Evolutionary conservation across 805 yeast genomes (phyloP), one percentile per base, ranked within the genome.

Genomic region (Ogataea ganodermae): DNA sequence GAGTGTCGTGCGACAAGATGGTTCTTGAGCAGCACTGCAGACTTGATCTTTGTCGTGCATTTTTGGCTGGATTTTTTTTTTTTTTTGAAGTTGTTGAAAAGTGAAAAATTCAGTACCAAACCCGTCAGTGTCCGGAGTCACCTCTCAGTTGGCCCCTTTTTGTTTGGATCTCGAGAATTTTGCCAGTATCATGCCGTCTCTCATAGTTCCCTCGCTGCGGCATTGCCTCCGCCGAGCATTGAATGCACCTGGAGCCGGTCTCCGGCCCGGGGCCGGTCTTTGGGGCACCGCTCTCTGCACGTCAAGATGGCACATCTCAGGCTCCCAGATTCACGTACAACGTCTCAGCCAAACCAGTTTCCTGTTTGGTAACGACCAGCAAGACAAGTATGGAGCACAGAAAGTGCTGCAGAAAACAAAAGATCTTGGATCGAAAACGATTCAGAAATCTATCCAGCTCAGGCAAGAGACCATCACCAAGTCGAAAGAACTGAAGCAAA

Each of bases 401-500:
- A 36, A 53, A 8, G 45, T 52, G 18, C 35, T 46, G 10, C 31
- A 22, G 22, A 38, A 44, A 30, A 42, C 60, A 1, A 47, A 49
- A 24, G 46, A 48, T 7, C 41, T 55, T 2, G 50, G 44, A 17
- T 50, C 56, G 7, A 52, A 46, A 20, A 57, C 67, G 3, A 27
- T 50, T 9, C 53, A 52, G 10, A 53, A 31, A 31, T 56, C 66
- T 1, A 50, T 46, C 21, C 51, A 57, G 37, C 9, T 57, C 23
- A 52, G 42, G 32, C 45, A 50, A 12, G 49, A 49, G n/a, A 54
- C 55, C 4, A 41, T 48, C 8, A 18, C 44, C 14, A 53, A 47
- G 22, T 50, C 60, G 20, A 45, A 49, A 27, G 53, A 57, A 31
- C 31, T 58, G 9, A 50, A 46, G 14, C 53, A 66, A n/a, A 65